Evolutionary conservation across 345 rosid genomes (phyloP), one percentile per base, ranked within the genome.

Genomic region (Reutealis trisperma): DNA sequence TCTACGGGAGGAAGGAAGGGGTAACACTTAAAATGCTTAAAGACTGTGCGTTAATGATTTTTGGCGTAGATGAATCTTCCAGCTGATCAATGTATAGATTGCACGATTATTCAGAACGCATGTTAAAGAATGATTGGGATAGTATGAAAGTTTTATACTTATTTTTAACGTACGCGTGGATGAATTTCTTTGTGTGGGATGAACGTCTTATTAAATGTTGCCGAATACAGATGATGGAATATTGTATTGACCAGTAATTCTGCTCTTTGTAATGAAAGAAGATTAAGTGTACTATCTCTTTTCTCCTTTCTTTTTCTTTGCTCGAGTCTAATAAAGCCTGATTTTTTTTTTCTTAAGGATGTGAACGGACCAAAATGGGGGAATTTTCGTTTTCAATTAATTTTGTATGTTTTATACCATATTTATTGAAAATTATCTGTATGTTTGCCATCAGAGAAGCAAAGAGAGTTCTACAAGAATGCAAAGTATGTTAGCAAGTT

Each of bases 391-490:
- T 55, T 42, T 57, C 14, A 27, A 19, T 52, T 45, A 8, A 6
- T 45, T 27, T 8, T 58, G 32, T 11, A 67, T 45, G 34, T 67
- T 2, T 70, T 71, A 19, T 16, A 52, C 4, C 63, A 18, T 10
- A 12, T 21, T 37, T 19, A 1, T 34, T 51, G 44, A 3, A 16
- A 54, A 70, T 49, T 63, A 25, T 71, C 47, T 74, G n/a, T 65
- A 5, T 84, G 45, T 69, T 78, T 72, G 57, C 9, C 57, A 68
- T 41, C 86, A 92, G 98, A 93, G 83, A 86, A 89, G 82, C 87
- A 86, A 47, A 89, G 85, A 63, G 99, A 93, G 54, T 90, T 90
- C 80, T 93, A 90, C 76, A 90, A 89, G 86, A 94, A 93, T 83
- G 98, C 94, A 0, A 94, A 93, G 82, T 82, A 73, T 72, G 88